Percentiles rank a stretch among this genome's conserved stretches.
Evolutionary conservation across 192 early-diverging fungal species (phyloP).

Genomic region (Globomyces pollinis-pini): DNA sequence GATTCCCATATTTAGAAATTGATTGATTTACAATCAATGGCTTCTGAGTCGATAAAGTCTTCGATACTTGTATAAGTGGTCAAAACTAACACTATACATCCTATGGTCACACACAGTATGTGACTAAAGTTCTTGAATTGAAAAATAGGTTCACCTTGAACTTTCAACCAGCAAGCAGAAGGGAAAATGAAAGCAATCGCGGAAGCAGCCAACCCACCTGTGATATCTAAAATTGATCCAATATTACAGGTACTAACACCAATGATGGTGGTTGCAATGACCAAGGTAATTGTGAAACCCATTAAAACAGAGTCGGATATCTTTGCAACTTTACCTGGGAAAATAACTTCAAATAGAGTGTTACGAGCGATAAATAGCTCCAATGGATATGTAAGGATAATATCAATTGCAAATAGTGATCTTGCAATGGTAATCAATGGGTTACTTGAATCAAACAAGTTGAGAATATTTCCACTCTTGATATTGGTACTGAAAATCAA

Average conservation of each 20-base stretch:
- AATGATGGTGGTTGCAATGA: neutral
- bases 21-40: no score
- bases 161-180: neutral
- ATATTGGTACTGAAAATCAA: no score
- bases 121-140: neutral
- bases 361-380: constrained; percentile 66
- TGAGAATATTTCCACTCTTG: no score
- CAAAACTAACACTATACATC: neutral
- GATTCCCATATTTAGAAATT: no score
- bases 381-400: constrained; percentile 87
- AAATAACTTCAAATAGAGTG: neutral
- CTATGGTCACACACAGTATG: neutral
- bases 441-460: constrained; percentile 64
- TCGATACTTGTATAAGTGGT: no score
- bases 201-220: neutral
- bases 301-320: neutral
- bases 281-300: neutral
- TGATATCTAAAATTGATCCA: neutral
- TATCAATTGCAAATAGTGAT: constrained; percentile 81
- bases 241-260: neutral
- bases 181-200: neutral
- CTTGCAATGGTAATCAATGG: constrained; percentile 80
- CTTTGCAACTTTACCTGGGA: neutral
- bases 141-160: neutral
- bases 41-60: no score